phyloP scores from a whole-genome alignment of 148 eudicot genomes.

The Spergularia bocconei region DNA sequence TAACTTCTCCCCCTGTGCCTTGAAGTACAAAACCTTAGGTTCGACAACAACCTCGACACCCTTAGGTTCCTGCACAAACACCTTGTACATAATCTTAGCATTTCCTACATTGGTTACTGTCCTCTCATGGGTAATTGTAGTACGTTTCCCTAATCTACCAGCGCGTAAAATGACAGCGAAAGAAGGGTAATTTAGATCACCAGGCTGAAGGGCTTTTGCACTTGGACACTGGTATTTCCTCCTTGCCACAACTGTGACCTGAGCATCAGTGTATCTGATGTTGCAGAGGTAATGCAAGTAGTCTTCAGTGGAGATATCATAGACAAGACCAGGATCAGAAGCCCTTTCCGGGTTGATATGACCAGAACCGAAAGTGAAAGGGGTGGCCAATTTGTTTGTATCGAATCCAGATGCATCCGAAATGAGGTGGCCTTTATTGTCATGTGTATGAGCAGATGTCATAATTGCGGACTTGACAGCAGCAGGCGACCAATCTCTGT shows the following conservation, averaged over 20 bases:
- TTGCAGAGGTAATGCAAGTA: constrained; percentile 58
- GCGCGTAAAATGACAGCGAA: constrained; percentile 40
- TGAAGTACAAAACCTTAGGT: constrained; percentile 46
- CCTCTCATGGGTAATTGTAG: constrained; percentile 39
- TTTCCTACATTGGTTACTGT: constrained; percentile 64
- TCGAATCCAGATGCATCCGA: constrained; percentile 36
- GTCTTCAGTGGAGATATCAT: constrained; percentile 45
- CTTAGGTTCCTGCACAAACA: constrained; percentile 35
- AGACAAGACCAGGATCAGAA: constrained; percentile 59
- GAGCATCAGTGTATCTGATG: constrained; percentile 45
- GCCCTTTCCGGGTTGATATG: constrained; percentile 67
- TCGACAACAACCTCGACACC: constrained; percentile 44
- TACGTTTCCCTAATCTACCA: constrained; percentile 16
- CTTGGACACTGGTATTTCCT: constrained; percentile 45
- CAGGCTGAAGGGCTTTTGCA: constrained; percentile 27
- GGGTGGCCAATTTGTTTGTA: constrained; percentile 40
- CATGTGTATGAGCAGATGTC: constrained; percentile 55
- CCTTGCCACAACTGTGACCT: constrained; percentile 43
- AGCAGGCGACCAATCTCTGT: constrained; percentile 68
- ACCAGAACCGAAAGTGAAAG: constrained; percentile 67
- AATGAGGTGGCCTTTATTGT: constrained; percentile 38
- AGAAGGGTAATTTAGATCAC: constrained; percentile 69
- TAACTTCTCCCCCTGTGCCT: constrained; percentile 40
- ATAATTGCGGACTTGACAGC: constrained; percentile 70
- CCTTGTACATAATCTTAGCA: constrained; percentile 34